Conservation (phyloP, 306 rosid species). For the Dryas drummondii region DNA sequence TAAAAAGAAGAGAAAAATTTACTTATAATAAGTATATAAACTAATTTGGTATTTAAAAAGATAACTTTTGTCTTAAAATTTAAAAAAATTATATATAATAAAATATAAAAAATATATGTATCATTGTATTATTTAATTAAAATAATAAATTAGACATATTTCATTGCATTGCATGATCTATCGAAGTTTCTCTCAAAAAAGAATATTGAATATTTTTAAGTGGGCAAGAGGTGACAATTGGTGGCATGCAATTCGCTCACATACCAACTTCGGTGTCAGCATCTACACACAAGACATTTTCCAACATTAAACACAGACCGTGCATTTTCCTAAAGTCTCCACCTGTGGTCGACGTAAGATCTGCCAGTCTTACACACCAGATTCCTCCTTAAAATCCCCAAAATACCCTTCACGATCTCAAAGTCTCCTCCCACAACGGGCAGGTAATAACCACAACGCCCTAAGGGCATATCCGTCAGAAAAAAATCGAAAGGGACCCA, state of each 20-base stretch:
- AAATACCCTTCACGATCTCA: constrained; percentile 5
- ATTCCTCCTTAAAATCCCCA: neutral
- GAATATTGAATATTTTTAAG: neutral
- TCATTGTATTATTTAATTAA: no score
- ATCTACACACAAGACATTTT: neutral
- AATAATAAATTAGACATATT: no score
- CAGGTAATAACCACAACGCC: neutral
- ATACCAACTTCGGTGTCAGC: neutral
- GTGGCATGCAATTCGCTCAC: neutral
- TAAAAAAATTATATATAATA: no score
- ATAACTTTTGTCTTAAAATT: no score
- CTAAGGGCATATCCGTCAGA: constrained; percentile 3
- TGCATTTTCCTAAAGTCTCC: constrained; percentile 1
- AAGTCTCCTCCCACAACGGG: neutral
- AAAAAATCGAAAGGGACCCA: constrained; percentile 22
- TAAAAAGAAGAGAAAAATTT: no score
- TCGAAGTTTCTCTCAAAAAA: no score
- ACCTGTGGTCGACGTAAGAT: constrained; percentile 19
- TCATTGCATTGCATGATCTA: no score
- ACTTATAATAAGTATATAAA: no score
- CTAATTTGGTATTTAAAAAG: no score
- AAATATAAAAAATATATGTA: no score
- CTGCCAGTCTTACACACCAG: constrained; percentile 3
- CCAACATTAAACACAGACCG: constrained; percentile 21
- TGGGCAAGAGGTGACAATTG: neutral